Evolutionary conservation across 352 stramenopile species (phyloP), one percentile per base, ranked within the genome.

Genomic region (Phytophthora tubulina): DNA sequence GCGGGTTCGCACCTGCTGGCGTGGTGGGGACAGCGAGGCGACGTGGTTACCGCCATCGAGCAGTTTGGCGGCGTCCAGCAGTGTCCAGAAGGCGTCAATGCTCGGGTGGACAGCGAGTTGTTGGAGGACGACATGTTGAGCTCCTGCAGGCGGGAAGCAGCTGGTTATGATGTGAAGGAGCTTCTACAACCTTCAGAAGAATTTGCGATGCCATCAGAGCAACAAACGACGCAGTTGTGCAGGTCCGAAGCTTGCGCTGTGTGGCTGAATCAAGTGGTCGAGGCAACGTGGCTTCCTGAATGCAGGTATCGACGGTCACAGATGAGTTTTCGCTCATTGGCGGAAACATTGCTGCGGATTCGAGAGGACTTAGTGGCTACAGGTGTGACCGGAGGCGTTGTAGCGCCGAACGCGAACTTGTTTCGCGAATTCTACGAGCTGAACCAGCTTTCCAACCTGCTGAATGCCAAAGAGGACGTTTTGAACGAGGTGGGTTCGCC

Each of bases 241-340:
- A 48, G 54, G 13, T 77, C 70, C 17, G 70, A 67, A 44, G 56
- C 56, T 3, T 81, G 67, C 63, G 35, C 62, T 17, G 54, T 44
- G 35, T 81, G 74, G 74, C 27, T 81, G n/a, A 41, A 14, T 42
- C 33, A 44, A 31, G 74, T 39, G 1, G 42, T 53, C 10, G 39
- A 68, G 14, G 60, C 74, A 5, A 13, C 46, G 32, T 81, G 65
- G 65, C 63, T 83, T 8, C 70, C 70, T 7, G 73, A 76, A 13
- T 83, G 76, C 63, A 68, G 32, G 4, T 81, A 77, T 73, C 73
- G 70, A 56, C 65, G 67, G 42, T 73, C 74, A 1, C 60, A 75
- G 13, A 59, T 42, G n/a, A 79, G 70, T 70, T 31, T 79, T 31
- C 60, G 76, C 13, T 78, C 73, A 7, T 44, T 83, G 17, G 70